These are phyloP conservation scores for Pelargonium cotyledonis DNA, from an alignment of 441 rosid genomes.

Conservation along the genomic window DNA sequence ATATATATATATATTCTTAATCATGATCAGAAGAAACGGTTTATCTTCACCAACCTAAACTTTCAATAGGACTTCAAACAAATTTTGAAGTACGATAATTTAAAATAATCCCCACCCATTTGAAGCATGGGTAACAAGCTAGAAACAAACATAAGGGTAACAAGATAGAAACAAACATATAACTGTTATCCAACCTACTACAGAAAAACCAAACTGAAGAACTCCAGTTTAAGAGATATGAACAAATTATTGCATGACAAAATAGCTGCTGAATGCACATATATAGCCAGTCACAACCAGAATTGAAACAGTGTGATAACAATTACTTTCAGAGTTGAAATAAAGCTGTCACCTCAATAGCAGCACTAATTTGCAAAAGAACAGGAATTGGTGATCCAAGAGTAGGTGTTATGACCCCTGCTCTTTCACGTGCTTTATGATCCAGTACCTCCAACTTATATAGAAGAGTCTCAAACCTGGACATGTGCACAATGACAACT, in stretches of 20 bases:
- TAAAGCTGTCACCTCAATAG: slow-evolving; percentile 55
- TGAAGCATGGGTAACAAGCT: background rate
- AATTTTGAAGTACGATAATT: background rate
- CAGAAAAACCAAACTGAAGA: background rate
- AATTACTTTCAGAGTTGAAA: slow-evolving; percentile 12
- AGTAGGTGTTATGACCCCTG: slow-evolving; percentile 76
- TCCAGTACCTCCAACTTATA: slow-evolving; percentile 93
- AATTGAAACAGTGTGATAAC: background rate
- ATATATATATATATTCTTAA: background rate
- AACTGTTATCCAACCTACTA: no score
- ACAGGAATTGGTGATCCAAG: slow-evolving; percentile 82
- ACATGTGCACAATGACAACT: background rate
- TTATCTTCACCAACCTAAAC: no score
- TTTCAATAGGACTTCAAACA: background rate
- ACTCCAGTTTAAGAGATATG: background rate
- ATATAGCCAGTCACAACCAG: background rate
- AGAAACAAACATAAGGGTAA: background rate
- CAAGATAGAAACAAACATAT: no score
- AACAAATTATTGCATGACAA: slow-evolving; percentile 3
- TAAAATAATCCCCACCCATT: background rate
- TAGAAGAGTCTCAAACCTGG: slow-evolving; percentile 44
- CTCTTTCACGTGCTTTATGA: slow-evolving; percentile 95
- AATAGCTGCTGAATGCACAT: background rate
- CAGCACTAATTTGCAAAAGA: slow-evolving; percentile 71
- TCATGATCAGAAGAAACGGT: no score